phyloP scores from a whole-genome alignment of 2,329 filamentous ascomycete species.

The Plectosphaerella sp. region DNA sequence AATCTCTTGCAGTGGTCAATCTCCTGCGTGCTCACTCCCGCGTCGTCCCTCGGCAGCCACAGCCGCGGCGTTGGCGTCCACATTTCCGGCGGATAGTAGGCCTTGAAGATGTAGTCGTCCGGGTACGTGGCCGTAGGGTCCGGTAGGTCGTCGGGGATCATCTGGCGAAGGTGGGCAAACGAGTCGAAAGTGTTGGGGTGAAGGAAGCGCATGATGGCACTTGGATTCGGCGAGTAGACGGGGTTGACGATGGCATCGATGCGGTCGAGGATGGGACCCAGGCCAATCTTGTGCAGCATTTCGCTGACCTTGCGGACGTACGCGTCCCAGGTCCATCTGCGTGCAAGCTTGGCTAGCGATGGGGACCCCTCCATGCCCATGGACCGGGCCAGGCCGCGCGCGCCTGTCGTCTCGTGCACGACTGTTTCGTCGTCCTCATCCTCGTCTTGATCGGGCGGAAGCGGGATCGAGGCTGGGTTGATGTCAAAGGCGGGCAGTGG shows the following conservation, averaged over 20 bases:
- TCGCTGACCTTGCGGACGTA: conserved; percentile 26
- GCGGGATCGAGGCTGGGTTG: conserved; percentile 11
- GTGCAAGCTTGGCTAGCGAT: conserved; percentile 23
- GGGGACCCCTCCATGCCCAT: conserved; percentile 29
- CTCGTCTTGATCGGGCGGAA: conserved; percentile 17
- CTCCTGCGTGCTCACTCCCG: conserved; percentile 68
- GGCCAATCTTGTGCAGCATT: conserved; percentile 17
- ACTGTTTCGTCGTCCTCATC: conserved; percentile 16
- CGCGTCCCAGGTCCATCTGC: conserved; percentile 29
- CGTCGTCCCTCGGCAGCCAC: conserved; percentile 71
- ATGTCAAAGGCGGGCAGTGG: conserved; percentile 15
- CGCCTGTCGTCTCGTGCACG: conserved; percentile 15
- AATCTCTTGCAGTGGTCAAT: conserved; percentile 56
- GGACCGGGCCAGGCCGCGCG: conserved; percentile 15
- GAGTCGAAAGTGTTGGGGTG: conserved; percentile 73
- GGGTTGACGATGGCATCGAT: conserved; percentile 21
- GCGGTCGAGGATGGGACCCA: conserved; percentile 20
- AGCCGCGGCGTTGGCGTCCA: conserved; percentile 56
- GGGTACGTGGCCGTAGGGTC: conserved; percentile 38
- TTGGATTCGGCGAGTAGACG: conserved; percentile 25
- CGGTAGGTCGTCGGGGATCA: conserved; percentile 13
- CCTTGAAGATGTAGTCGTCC: conserved; percentile 53
- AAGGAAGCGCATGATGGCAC: conserved; percentile 62
- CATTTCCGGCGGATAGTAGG: conserved; percentile 70
- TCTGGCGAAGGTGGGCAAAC: conserved; percentile 45